Evolutionary conservation across 176 grass and related monocot genomes (phyloP), one percentile per base, ranked within the genome.

Genomic region (Raddia distichophylla): DNA sequence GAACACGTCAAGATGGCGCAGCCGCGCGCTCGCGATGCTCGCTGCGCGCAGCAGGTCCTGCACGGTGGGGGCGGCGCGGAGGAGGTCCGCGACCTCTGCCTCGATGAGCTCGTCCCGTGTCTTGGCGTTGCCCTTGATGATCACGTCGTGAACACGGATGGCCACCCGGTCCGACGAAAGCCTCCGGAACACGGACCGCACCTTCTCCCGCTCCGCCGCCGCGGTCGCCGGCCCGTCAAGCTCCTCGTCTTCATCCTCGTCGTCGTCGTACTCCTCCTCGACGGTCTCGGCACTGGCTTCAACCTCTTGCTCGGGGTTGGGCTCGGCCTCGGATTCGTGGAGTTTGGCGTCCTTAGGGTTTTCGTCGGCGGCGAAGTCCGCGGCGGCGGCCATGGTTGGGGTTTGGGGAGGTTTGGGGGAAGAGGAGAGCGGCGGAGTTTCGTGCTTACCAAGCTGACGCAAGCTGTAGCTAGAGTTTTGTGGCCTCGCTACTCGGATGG

Each of bases 71-170:
- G 89, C 86, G 32, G 64, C 62, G 68, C 90, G 79, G 62, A 99
- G 92, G 74, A 89, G 81, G 66, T 88, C 91, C 40, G 68, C 69
- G 70, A 95, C 83, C 89, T 95, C 96, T 14, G 96, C 93, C 82
- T 99, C 89, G 73, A 99, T 99, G 74, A 93, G 76, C 27, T 86
- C 74, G 3, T 93, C 90, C 80, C 85, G 85, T 17, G 96, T 99
- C 82, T 93, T 99, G 79, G 88, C 4, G 67, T 98, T 99, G 27
- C 93, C 96, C 83, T 79, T 89, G 84, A 99, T 93, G 81, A 95
- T 48, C 71, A 99, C 89, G 50, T 99, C 96, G 79, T 95, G 96
- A 84, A 99, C 96, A 74, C 91, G 84, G 59, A 99, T 83, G 50
- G 62, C 65, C 66, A 99, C 89, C 9, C 91, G 82, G 8, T 89